Evolutionary conservation across 768 basidiomycete species (phyloP), one percentile per base, ranked within the genome.

Genomic region (Cubamyces lactineus): DNA sequence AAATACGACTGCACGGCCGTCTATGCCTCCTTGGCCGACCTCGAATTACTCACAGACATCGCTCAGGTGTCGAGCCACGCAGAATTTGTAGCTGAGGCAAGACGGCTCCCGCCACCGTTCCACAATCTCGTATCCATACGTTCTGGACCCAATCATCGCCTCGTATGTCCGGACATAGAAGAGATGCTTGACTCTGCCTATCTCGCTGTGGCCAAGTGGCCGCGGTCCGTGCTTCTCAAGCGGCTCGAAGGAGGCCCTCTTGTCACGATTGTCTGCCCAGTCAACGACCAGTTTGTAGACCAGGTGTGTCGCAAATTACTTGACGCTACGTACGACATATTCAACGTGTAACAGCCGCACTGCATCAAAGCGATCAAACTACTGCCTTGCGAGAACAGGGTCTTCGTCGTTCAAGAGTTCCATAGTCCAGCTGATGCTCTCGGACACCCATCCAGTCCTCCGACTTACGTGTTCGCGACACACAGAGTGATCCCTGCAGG

Each of bases 1-100:
- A 68, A 75, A 51, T 81, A 84, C 45, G 77, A 82, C 17, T 78
- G 81, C 46, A 65, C 77, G n/a, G 79, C 77, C 51, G 63, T 82
- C 69, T 69, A 75, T 17, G 70, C 80, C 17, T 73, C 79, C 9
- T 71, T 86, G 38, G 72, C 75, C 30, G 50, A 71, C 13, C 74
- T 86, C 15, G 84, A 86, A 41, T 61, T 68, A 2, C 66, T 84
- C 40, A 73, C 78, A 7, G 76, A 83, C 61, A 82, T 81, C 23
- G 66, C 74, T 5, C 67, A 80, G 38, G 53, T 58, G 6, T 79
- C 77, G 16, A 75, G 73, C 26, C 77, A 80, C 1, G 60, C 67
- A 12, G 74, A 77, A 51, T 82, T 78, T 67, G 70, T 75, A 39
- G 65, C 70, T 17, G 69, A 72, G 57, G 79, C 77, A 5, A 68